Evolutionary conservation across 352 stramenopile genomes (phyloP), one percentile per base, ranked within the genome.

Genomic region (Saprolegnia diclina): DNA sequence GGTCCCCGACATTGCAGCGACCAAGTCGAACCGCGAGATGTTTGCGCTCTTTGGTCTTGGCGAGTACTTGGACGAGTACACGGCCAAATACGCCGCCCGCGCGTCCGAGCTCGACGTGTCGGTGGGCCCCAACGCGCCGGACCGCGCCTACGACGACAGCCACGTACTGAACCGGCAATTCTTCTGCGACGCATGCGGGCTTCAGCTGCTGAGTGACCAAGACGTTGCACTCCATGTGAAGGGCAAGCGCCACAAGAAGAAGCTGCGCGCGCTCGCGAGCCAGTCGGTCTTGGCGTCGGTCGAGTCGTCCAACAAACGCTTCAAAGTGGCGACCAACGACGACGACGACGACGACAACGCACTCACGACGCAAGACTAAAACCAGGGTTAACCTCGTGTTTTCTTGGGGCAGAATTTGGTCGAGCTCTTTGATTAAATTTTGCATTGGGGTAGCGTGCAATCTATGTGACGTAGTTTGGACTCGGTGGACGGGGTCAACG

Each of bases 181-280:
- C 59, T 92, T 80, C 67, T 94, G 86, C 53, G 72, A 83, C 22
- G 64, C 78, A 37, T 94, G 86, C 67, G 77, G 84, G 6, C 66
- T 92, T 35, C 83, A 92, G 37, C 64, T 92, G 52, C 67, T 88
- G 19, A 94, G 86, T 62, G 79, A 90, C 52, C 76, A 90, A 66
- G 86, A 94, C 71, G 75, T 89, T 0, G 81, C 74, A 45, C 70
- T 92, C 42, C 87, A 94, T 71, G 74, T 72, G 50, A 88, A 90
- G 64, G 87, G 87, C 48, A 91, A 91, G 72, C 87, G 85, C 44
- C 87, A 94, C 79, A 92, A 94, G 76, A 90, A 89, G 59, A 81
- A 88, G 59, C 42, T 89, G 50, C 80, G 83, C 53, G 71, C 44
- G 13, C 13, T 69, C 13, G 63, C 63, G 16, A 69, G 63, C n/a